Evolutionary conservation across 805 yeast genomes (phyloP), one percentile per base, ranked within the genome.

Genomic region (Tetrapisispora nanseiensis): DNA sequence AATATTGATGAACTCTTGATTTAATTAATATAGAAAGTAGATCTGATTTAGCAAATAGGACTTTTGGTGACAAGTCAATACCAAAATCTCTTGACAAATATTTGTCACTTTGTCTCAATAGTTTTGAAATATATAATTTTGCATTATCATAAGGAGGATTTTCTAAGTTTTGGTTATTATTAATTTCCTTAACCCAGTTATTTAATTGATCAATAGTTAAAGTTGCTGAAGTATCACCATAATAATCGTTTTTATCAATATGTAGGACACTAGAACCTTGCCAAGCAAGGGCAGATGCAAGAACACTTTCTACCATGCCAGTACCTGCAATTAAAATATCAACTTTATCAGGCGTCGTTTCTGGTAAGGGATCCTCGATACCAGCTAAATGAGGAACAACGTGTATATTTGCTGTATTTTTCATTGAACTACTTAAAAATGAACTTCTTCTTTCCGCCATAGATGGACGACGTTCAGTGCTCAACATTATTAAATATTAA

Each of bases 281-380:
- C 97, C 98, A 92, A 11, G 97, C 82, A 37, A 92, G 70, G 0
- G 97, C 90, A 11, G 97, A 95, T 0, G 97, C 96, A 38, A 87
- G 64, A 11, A 92, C 79, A 51, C 86, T 77, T 61, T 92, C 95
- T 2, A 80, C 81, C 33, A 92, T 69, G 3, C 97, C 97, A 0
- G 98, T 90, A 29, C 98, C 98, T 49, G 83, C 77, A 43, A 92
- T 83, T 24, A 92, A 70, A 12, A 92, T 95, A 57, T 92, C 98
- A 51, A 86, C 85, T 47, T 80, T 67, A 23, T 80, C 85, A 6
- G 92, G 78, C 28, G 76, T 72, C 3, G 63, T 54, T 18, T 67
- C 68, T 16, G 80, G 80, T 26, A 75, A 64, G 2, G 94, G 90
- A 49, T 81, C 80, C 55, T 83, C 94, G 33, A 83, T 70, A 3